Evolutionary conservation across 257 asterid species (phyloP), one percentile per base, ranked within the genome.

Genomic region (Solanum pinnatisectum): DNA sequence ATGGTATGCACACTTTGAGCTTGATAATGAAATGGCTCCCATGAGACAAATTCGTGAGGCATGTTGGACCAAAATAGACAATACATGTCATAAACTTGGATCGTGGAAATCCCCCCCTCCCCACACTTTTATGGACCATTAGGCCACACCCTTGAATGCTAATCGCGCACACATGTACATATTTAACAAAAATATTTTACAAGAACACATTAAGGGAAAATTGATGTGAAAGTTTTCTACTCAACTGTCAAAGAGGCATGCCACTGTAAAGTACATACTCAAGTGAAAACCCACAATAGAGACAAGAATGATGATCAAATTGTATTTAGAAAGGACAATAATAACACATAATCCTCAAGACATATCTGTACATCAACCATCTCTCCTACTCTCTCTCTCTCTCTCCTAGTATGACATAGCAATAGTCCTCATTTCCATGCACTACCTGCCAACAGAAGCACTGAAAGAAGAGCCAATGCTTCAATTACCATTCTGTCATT

Each of bases 351-450:
- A 84, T 83, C 86, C 25, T 83, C 79, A 88, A 82, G 89, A 89
- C 91, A 87, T 60, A 89, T 84, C 90, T 91, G 92, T 91, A 91
- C 94, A 92, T 46, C 85, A 90, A 90, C 89, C 89, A 82, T 78
- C 79, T 87, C 67, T 60, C 89, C 72, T 68, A 74, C 63, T 71
- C 30, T 30, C 30, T 30, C 30, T 30, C 92, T 25, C 91, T 63
- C 90, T 42, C 59, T 86, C 90, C 65, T 49, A 49, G 40, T 82
- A 82, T 82, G 85, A 49, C 70, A 82, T 52, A 30, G 85, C 85
- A 82, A 82, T 36, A 83, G 68, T 83, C 63, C 84, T 88, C 88
- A 65, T 86, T 90, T 86, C 87, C 88, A 60, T 78, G 88, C 85
- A 91, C 87, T 85, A 91, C 46, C 90, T 82, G 91, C 90, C 92